These are phyloP conservation scores for Pogostemon cablin DNA, from an alignment of 257 asterid genomes.

Conservation along the genomic window DNA sequence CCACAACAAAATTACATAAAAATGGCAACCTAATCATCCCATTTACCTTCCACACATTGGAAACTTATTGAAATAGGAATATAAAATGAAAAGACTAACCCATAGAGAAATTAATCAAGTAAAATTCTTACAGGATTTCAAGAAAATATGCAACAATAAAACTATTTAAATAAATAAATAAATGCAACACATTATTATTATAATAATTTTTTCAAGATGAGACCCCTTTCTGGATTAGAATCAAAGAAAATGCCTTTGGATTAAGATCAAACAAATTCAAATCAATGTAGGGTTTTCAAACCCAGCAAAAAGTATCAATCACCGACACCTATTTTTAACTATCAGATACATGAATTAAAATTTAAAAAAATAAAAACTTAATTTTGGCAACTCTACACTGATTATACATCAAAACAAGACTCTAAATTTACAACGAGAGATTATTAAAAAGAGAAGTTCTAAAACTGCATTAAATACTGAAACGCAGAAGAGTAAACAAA, in stretches of 20 bases:
- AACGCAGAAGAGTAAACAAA: conserved; percentile 12
- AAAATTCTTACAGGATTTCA: background rate
- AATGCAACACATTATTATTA: background rate
- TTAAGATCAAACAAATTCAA: conserved; percentile 16
- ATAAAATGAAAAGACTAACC: background rate
- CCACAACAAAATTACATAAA: background rate
- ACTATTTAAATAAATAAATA: background rate
- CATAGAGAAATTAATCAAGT: background rate
- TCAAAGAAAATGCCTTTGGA: background rate
- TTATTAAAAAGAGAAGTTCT: background rate
- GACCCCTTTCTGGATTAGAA: background rate
- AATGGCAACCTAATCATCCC: background rate
- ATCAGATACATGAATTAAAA: background rate
- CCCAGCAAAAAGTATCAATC: background rate
- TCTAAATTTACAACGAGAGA: background rate
- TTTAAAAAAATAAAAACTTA: background rate
- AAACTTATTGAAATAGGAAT: background rate
- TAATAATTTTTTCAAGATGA: background rate
- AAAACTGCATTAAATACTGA: conserved; percentile 27
- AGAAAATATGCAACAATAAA: background rate
- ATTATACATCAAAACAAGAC: conserved; percentile 9
- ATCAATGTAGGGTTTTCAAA: too few species aligned
- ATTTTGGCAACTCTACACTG: conserved; percentile 30
- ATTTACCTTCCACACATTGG: conserved; percentile 3
- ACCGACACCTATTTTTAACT: background rate